Base-by-base conservation (phyloP, 2,329 filamentous ascomycete genomes). In the Botrytis pseudocinerea region DNA sequence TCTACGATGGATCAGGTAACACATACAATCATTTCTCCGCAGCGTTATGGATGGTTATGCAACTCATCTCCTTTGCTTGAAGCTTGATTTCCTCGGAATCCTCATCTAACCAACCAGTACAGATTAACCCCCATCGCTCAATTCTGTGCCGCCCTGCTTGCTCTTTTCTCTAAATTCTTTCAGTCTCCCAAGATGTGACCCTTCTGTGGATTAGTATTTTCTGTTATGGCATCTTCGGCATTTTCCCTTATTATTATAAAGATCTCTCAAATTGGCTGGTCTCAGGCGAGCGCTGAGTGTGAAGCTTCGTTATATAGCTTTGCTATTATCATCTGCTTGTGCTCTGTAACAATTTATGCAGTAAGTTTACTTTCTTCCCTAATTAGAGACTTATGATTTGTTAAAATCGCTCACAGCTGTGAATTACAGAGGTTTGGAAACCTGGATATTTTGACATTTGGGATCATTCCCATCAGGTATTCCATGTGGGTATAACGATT, bases 401-500 rank as follows among this genome's bases (percentile, higher is more conserved):
- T 40, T 40, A 18, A 62, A 22, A 40, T 62, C 3, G 35, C 25
- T 18, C 4, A 62, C 18, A 62, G 60, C 60, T 62, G 8, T 54
- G 38, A 70, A 38, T 62, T 25, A 70, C 68, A 48, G 54, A 70
- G 40, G 25, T 25, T n/a, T 62, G 68, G 54, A 70, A 48, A 62
- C 54, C 68, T 61, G 68, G n/a, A 62, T 60, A 20, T 18, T 62
- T 62, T 70, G 54, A 70, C 14, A 70, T 62, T 54, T 70, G 40
- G 54, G 51, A 54, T 16, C 68, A 70, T 62, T 70, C 68, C 14
- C 54, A 70, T 60, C 54, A 62, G 38, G 38, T 70, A 70, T 62
- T 62, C n/a, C 68, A 70, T n/a, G 48, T 62, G 14, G 68, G 48
- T 60, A 70, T 62, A 35, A 38, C 68, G 8, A 22, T 70, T 70